Evolutionary conservation across 1,284 basidiomycete genomes (phyloP), one percentile per base, ranked within the genome.

Genomic region (Trichosporon faecale): DNA sequence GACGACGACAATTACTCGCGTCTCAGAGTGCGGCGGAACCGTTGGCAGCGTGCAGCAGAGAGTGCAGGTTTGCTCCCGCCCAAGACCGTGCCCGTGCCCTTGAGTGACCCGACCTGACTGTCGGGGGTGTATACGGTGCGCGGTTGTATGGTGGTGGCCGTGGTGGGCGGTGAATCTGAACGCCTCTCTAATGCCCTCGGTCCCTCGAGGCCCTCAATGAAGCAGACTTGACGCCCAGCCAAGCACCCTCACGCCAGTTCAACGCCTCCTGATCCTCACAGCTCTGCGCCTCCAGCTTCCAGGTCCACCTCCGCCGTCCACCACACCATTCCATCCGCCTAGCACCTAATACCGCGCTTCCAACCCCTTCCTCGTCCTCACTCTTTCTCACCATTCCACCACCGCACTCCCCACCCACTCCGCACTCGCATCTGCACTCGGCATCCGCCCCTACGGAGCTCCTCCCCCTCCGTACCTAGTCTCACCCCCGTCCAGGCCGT

Each of bases 361-460:
- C 8, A 23, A 3, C 11, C 21, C 7, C 49, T 52, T 23, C 49
- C 49, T 52, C 23, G 23, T 21, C 55, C 55, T 29, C 55, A 60
- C 27, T 29, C 55, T 31, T 31, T 60, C 55, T 29, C 55, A 60
- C 27, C 55, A 16, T 31, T 27, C 25, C 27, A 31, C 55, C 11
- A 16, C n/a, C 55, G 49, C 49, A 21, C 49, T 25, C 49, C 23
- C 49, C 21, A n/a, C 49, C 49, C 49, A 52, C 49, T 11, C 49
- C 27, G 27, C 57, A 31, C 29, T 33, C 29, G 27, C 57, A 33
- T 44, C 57, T n/a, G 57, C 57, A 61, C 57, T 31, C 57, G 57
- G 57, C 57, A 31, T 61, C 57, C 57, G 57, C 18, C 57, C 57
- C 21, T 31, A 61, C 57, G 57, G 57, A 61, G 57, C 57, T 12